These are phyloP conservation scores for Yarrowia phangngaensis DNA, from an alignment of 805 yeast species.

Conservation along the genomic window DNA sequence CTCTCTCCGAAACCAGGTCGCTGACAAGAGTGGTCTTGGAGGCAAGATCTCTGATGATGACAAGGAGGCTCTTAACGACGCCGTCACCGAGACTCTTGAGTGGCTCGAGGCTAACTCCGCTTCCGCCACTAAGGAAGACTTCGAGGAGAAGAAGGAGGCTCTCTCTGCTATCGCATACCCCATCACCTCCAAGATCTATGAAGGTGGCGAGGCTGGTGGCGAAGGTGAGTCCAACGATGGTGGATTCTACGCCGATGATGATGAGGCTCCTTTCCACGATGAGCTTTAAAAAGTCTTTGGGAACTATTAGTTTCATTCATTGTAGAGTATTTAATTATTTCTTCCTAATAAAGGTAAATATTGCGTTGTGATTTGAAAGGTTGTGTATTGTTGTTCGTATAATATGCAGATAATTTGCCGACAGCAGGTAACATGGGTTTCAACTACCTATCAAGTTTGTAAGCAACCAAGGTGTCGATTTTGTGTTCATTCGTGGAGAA, in stretches of 20 bases:
- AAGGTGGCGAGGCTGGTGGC: conserved; percentile 47
- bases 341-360: conserved; percentile 22
- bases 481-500: conserved; percentile 66
- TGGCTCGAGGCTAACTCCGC: conserved; percentile 86
- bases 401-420: too few species aligned
- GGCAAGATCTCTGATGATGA: conserved; percentile 84
- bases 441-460: conserved; percentile 40
- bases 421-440: background rate
- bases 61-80: conserved; percentile 82
- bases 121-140: conserved; percentile 86
- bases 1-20: conserved; percentile 67
- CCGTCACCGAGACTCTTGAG: conserved; percentile 78
- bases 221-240: conserved; percentile 46
- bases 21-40: conserved; percentile 59
- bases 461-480: conserved; percentile 69
- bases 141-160: conserved; percentile 84
- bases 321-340: conserved; percentile 27
- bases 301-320: conserved; percentile 18
- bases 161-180: conserved; percentile 83
- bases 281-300: conserved; percentile 42
- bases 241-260: conserved; percentile 51
- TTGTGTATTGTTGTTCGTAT: background rate
- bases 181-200: conserved; percentile 82
- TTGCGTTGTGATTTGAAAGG: conserved; percentile 5
- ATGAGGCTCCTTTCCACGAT: conserved; percentile 63